Conservation (phyloP, 163 green algal genomes). For the Volvox carteri region DNA sequence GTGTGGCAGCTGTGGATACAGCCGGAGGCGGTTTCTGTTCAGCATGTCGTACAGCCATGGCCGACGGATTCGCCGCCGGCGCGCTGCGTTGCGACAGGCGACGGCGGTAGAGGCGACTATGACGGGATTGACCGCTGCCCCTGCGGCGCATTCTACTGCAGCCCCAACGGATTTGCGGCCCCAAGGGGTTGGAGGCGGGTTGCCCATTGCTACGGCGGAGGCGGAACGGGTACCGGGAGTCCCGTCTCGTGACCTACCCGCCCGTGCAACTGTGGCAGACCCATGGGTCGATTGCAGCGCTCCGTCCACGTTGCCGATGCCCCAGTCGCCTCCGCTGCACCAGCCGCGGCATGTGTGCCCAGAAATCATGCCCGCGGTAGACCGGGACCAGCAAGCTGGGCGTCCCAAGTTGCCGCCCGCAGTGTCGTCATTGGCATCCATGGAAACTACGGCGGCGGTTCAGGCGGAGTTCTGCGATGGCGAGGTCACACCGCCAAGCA, state of each 20-base stretch:
- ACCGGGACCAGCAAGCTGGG: neutral
- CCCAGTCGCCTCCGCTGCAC: neutral
- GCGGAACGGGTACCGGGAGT: too few relatives aligned
- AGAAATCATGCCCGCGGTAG: neutral
- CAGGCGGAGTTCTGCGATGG: too few relatives aligned
- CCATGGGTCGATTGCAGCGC: neutral
- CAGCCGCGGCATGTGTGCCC: neutral
- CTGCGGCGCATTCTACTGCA: neutral
- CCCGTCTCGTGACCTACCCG: too few relatives aligned
- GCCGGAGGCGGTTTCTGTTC: neutral
- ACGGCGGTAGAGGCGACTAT: neutral
- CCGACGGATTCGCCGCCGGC: neutral
- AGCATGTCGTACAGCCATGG: constrained; percentile 19
- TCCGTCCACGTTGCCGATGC: neutral
- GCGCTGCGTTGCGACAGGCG: neutral
- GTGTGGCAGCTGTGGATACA: neutral
- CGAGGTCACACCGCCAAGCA: too few relatives aligned
- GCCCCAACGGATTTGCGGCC: too few relatives aligned
- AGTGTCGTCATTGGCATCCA: too few relatives aligned
- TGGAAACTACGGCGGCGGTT: too few relatives aligned
- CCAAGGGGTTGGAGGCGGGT: too few relatives aligned
- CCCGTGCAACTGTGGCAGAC: too few relatives aligned
- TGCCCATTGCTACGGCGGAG: too few relatives aligned
- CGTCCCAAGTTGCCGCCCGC: too few relatives aligned
- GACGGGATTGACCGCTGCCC: neutral